A percentile compares a stretch with the other conserved stretches of the same genome.
These are phyloP conservation scores for Verticillium dahliae DNA, from an alignment of 2,329 filamentous ascomycete species.

Conservation along the genomic window DNA sequence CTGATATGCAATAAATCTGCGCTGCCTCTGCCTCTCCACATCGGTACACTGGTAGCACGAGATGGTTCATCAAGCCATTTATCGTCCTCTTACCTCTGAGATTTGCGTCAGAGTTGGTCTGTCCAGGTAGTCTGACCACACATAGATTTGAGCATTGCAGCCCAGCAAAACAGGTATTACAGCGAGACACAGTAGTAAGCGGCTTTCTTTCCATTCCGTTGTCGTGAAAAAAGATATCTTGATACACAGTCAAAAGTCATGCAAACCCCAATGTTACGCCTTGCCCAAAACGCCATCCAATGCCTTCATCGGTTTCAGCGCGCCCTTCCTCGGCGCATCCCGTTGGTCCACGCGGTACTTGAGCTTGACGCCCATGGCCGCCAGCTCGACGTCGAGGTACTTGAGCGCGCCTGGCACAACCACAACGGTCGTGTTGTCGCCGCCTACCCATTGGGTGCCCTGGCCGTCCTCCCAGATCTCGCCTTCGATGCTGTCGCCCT, in stretches of 20 bases:
- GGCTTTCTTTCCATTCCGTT: not conserved
- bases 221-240: not conserved
- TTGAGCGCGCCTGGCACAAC: conserved; percentile 89
- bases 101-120: not conserved
- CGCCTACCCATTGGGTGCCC: conserved; percentile 77
- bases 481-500: conserved; percentile 52
- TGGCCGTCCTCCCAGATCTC: conserved; percentile 92
- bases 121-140: not conserved
- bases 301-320: conserved; percentile 31
- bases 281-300: conserved; percentile 6
- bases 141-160: too few species aligned
- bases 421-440: conserved; percentile 84
- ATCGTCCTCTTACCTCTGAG: too few species aligned
- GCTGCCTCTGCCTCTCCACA: not conserved
- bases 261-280: not conserved
- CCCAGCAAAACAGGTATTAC: not conserved
- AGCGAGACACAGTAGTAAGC: not conserved
- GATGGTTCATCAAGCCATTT: not conserved
- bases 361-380: conserved; percentile 92
- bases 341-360: conserved; percentile 67
- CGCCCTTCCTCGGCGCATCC: conserved; percentile 55
- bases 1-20: not conserved
- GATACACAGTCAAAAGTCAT: not conserved
- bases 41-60: not conserved
- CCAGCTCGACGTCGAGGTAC: conserved; percentile 90